phyloP scores from a whole-genome alignment of 371 early-diverging fungal species.

The Racocetra persica region DNA sequence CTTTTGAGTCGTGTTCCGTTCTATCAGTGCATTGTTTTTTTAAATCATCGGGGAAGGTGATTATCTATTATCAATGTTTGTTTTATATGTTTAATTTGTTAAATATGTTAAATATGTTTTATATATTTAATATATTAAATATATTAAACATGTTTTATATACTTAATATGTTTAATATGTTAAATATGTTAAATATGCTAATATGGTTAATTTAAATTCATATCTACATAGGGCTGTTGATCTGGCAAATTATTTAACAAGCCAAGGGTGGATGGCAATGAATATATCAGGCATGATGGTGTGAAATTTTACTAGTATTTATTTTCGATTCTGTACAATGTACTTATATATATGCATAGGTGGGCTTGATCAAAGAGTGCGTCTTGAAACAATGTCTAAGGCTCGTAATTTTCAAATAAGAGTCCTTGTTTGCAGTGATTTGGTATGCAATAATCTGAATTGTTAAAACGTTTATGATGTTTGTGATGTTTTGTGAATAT shows the following conservation, averaged over 20 bases:
- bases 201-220: too few relatives aligned
- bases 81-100: too few relatives aligned
- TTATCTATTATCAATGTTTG: background rate
- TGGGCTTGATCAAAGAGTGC: conserved; percentile 61
- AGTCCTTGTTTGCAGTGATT: conserved; percentile 79
- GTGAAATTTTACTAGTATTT: background rate
- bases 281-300: conserved; percentile 51
- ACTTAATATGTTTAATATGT: too few relatives aligned
- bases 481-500: too few relatives aligned
- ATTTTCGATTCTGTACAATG: background rate
- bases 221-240: conserved; percentile 54
- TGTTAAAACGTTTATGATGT: background rate
- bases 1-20: conserved; percentile 63
- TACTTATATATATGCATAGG: conserved; percentile 45
- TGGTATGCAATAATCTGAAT: conserved; percentile 55
- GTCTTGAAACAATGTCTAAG: conserved; percentile 68
- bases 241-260: conserved; percentile 61
- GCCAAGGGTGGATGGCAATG: conserved; percentile 65
- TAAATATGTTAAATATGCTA: too few relatives aligned
- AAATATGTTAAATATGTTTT: too few relatives aligned
- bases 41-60: conserved; percentile 58
- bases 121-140: too few relatives aligned
- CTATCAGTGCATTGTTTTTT: conserved; percentile 72
- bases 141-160: too few relatives aligned
- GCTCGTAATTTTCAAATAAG: conserved; percentile 73